Conservation (phyloP, 2,329 filamentous ascomycete species). For the Epichloe elymi region DNA sequence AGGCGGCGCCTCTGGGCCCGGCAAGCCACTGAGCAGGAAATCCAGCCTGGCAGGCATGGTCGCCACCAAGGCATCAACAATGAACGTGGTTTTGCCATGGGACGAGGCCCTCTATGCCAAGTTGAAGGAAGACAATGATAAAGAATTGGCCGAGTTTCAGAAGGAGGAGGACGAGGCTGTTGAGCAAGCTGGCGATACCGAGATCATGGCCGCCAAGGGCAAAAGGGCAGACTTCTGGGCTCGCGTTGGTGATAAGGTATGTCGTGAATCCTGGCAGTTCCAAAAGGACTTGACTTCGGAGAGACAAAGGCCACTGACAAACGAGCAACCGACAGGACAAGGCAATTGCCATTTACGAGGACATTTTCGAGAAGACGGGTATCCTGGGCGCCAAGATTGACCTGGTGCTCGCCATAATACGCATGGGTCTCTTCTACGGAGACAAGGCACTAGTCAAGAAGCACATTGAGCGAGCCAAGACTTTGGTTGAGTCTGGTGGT, state of each 20-base stretch:
- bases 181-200: constrained; percentile 92
- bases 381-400: constrained; percentile 96
- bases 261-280: constrained; percentile 4
- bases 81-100: constrained; percentile 66
- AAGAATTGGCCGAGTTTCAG: constrained; percentile 62
- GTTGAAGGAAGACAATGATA: constrained; percentile 63
- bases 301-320: not conserved
- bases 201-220: constrained; percentile 81
- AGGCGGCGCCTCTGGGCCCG: constrained; percentile 31
- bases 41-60: constrained; percentile 62
- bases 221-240: constrained; percentile 97
- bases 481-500: constrained; percentile 84
- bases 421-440: constrained; percentile 89
- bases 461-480: constrained; percentile 78
- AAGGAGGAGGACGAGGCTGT: constrained; percentile 88
- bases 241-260: constrained; percentile 86
- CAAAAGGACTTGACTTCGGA: not conserved
- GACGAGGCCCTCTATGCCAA: constrained; percentile 77
- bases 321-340: constrained; percentile 54
- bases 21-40: constrained; percentile 53
- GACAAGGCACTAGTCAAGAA: constrained; percentile 89
- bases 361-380: constrained; percentile 91
- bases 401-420: constrained; percentile 89
- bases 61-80: constrained; percentile 52
- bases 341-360: constrained; percentile 83